A percentile compares a stretch with the other conserved stretches of the same genome.
Evolutionary conservation across 495 filamentous ascomycete genomes (phyloP).

Genomic region (Penicillium macrosclerotiorum): DNA sequence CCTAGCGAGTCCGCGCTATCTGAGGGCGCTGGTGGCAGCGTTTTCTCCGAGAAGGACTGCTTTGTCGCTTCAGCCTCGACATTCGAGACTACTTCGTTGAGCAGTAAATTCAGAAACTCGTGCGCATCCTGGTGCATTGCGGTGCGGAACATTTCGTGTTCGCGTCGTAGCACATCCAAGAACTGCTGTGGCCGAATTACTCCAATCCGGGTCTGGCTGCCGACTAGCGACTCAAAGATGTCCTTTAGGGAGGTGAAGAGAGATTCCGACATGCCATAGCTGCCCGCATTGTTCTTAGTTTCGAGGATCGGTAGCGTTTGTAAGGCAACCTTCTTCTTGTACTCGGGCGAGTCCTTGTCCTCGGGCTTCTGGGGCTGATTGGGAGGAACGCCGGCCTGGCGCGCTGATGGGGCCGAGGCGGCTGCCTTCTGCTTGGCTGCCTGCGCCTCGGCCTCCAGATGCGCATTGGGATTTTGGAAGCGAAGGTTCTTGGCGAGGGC

Average conservation of each 20-base stretch:
- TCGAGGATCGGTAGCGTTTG: constrained; percentile 81
- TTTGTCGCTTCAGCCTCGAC: constrained; percentile 79
- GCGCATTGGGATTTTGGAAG: constrained; percentile 43
- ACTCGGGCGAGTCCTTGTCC: constrained; percentile 81
- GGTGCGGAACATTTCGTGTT: constrained; percentile 96
- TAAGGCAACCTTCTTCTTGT: constrained; percentile 93
- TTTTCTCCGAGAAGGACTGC: constrained; percentile 35
- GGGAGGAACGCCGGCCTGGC: constrained; percentile 48
- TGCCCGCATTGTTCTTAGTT: constrained; percentile 70
- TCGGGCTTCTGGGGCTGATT: constrained; percentile 69
- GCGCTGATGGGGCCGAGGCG: constrained; percentile 33
- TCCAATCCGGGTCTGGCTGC: constrained; percentile 76
- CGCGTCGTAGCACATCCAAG: constrained; percentile 84
- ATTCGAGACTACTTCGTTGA: constrained; percentile 95
- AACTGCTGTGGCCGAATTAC: constrained; percentile 93
- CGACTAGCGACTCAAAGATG: constrained; percentile 90
- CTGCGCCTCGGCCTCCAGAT: constrained; percentile 41
- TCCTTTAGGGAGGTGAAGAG: constrained; percentile 93
- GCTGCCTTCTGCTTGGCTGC: constrained; percentile 44
- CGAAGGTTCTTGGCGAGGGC: constrained; percentile 44
- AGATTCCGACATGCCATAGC: constrained; percentile 92
- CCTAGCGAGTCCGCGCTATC: constrained; percentile 42
- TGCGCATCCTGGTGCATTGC: constrained; percentile 98
- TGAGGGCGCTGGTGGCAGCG: constrained; percentile 26
- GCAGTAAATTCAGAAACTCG: constrained; percentile 88